These are phyloP conservation scores for Pleurotus salmoneostramineus DNA, from an alignment of 768 basidiomycete genomes.

Conservation along the genomic window DNA sequence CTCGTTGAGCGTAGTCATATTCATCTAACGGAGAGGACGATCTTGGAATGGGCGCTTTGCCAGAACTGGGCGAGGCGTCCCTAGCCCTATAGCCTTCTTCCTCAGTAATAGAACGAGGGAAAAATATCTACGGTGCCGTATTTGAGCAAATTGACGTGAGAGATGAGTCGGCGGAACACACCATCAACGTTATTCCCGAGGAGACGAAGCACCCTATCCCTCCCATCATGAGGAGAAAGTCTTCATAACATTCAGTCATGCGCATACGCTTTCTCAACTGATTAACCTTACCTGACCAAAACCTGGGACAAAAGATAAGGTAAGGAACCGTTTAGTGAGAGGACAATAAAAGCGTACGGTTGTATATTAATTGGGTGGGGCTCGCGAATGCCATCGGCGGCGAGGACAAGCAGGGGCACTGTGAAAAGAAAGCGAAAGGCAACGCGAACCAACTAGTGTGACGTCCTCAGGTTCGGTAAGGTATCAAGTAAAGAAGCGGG, in stretches of 20 bases:
- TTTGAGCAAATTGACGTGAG: not conserved
- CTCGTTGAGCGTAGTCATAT: slow-evolving; percentile 21
- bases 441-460: slow-evolving; percentile 58
- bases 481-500: not conserved
- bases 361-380: slow-evolving; percentile 46
- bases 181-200: slow-evolving; percentile 76
- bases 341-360: slow-evolving; percentile 32
- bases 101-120: slow-evolving; percentile 66
- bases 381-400: slow-evolving; percentile 56
- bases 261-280: slow-evolving; percentile 1
- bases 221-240: slow-evolving; percentile 68
- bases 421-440: slow-evolving; percentile 75
- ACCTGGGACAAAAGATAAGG: slow-evolving; percentile 28
- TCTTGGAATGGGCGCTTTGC: slow-evolving; percentile 22
- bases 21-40: slow-evolving; percentile 25
- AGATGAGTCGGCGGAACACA: slow-evolving; percentile 27
- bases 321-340: not conserved
- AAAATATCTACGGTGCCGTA: slow-evolving; percentile 53
- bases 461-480: not conserved
- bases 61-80: slow-evolving; percentile 20
- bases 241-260: slow-evolving; percentile 29
- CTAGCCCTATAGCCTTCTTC: slow-evolving; percentile 61
- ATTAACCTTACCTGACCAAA: slow-evolving; percentile 51
- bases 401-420: slow-evolving; percentile 63
- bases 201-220: slow-evolving; percentile 77